Conservation (phyloP, 768 basidiomycete genomes). For the Rhizopogon vinicolor region DNA sequence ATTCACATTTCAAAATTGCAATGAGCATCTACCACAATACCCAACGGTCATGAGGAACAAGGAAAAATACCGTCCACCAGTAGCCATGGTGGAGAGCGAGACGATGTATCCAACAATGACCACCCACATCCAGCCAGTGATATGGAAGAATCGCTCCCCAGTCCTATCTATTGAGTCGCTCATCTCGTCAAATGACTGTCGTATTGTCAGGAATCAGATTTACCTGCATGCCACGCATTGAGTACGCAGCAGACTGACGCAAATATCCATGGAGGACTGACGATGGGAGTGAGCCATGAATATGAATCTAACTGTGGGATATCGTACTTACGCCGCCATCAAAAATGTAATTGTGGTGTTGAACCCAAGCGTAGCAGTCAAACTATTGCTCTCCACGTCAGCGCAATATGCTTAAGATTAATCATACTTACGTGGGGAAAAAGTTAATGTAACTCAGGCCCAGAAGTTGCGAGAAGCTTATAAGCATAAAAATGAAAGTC, state of each 20-base stretch:
- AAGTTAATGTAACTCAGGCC: slow-evolving; percentile 60
- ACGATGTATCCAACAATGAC: slow-evolving; percentile 59
- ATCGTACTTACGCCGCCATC: slow-evolving; percentile 46
- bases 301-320: not conserved
- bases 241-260: slow-evolving; percentile 43
- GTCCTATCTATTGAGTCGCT: slow-evolving; percentile 37
- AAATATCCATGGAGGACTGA: slow-evolving; percentile 62
- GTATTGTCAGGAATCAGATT: slow-evolving; percentile 7
- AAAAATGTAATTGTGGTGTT: slow-evolving; percentile 54
- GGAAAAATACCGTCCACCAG: slow-evolving; percentile 51
- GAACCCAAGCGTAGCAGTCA: slow-evolving; percentile 59
- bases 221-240: slow-evolving; percentile 55
- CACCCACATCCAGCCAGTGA: slow-evolving; percentile 52
- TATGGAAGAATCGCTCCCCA: slow-evolving; percentile 65
- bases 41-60: slow-evolving; percentile 63
- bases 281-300: not conserved
- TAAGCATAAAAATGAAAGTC: slow-evolving; percentile 48
- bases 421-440: slow-evolving; percentile 41
- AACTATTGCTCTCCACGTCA: slow-evolving; percentile 22
- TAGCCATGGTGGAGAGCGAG: slow-evolving; percentile 44
- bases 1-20: not conserved
- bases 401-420: not conserved
- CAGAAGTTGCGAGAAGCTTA: slow-evolving; percentile 45
- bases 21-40: slow-evolving; percentile 31
- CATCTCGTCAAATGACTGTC: not conserved